These are phyloP conservation scores for Wickerhamomyces pijperi DNA, from an alignment of 805 yeast genomes.

Conservation along the genomic window DNA sequence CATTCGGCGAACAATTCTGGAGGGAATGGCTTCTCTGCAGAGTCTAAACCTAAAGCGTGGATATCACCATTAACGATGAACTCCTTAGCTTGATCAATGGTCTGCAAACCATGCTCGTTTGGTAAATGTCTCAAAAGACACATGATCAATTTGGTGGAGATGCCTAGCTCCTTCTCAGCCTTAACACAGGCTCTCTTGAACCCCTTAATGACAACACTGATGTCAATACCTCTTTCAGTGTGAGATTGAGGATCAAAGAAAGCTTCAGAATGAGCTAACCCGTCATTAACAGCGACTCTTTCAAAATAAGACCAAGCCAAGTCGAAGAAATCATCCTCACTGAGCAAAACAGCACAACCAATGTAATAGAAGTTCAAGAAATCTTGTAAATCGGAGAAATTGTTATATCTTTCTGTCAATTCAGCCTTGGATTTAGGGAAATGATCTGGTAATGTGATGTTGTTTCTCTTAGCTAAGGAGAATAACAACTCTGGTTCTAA, in stretches of 20 bases:
- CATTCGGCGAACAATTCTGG: slow-evolving; percentile 60
- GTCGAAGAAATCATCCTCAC: slow-evolving; percentile 65
- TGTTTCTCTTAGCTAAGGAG: slow-evolving; percentile 56
- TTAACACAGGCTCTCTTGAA: slow-evolving; percentile 55
- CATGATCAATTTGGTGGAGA: slow-evolving; percentile 67
- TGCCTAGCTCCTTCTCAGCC: slow-evolving; percentile 49
- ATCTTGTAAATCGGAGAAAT: slow-evolving; percentile 63
- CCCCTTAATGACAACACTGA: slow-evolving; percentile 54
- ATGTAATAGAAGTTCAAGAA: slow-evolving; percentile 71
- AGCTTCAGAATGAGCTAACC: slow-evolving; percentile 60
- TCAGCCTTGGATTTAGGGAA: slow-evolving; percentile 54
- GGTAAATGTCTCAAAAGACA: slow-evolving; percentile 73
- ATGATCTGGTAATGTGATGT: slow-evolving; percentile 43
- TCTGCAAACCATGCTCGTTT: slow-evolving; percentile 41
- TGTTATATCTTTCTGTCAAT: slow-evolving; percentile 44
- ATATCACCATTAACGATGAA: slow-evolving; percentile 48
- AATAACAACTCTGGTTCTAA: slow-evolving; percentile 66
- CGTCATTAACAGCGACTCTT: slow-evolving; percentile 41
- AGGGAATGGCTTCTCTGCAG: slow-evolving; percentile 70
- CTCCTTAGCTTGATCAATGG: slow-evolving; percentile 41
- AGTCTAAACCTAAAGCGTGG: slow-evolving; percentile 74
- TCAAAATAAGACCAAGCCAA: slow-evolving; percentile 65
- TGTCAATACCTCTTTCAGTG: slow-evolving; percentile 48
- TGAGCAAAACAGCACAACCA: slow-evolving; percentile 66
- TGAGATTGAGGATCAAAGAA: slow-evolving; percentile 86